Percentiles rank a stretch among this genome's conserved stretches.
Evolutionary conservation across 2,329 filamentous ascomycete species (phyloP).

Genomic region (Curvularia eragrostidis): DNA sequence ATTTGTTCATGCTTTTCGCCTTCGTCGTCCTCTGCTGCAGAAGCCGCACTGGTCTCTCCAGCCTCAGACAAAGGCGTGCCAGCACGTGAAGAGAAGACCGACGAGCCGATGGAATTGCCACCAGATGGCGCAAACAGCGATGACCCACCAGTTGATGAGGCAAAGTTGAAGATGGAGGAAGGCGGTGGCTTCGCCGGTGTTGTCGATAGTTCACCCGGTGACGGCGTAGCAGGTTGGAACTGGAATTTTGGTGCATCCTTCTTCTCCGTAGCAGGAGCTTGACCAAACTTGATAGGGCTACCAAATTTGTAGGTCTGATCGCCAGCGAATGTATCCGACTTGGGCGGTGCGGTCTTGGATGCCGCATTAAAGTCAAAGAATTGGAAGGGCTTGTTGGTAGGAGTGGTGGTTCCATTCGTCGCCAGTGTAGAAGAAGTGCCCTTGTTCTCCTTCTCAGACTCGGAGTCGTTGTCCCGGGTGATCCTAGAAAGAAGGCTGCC

Average conservation of each 20-base stretch:
- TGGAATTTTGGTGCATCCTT: conserved; percentile 34
- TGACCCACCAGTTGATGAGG: conserved; percentile 20
- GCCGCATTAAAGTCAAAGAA: conserved; percentile 43
- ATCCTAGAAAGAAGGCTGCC: conserved; percentile 41
- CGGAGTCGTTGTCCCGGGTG: conserved; percentile 30
- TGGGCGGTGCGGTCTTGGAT: conserved; percentile 38
- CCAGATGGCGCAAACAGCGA: conserved; percentile 36
- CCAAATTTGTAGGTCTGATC: conserved; percentile 49
- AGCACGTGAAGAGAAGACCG: conserved; percentile 46
- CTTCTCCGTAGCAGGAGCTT: conserved; percentile 29
- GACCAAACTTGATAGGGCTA: conserved; percentile 46
- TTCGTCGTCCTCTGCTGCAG: conserved; percentile 39
- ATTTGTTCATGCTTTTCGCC: conserved; percentile 38
- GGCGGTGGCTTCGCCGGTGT: conserved; percentile 37
- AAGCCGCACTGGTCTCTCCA: conserved; percentile 38
- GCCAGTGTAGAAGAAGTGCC: conserved; percentile 22
- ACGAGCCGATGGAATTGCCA: conserved; percentile 33
- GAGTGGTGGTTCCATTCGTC: conserved; percentile 38
- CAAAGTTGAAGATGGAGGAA: conserved; percentile 34
- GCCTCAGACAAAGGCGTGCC: conserved; percentile 46
- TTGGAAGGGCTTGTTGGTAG: conserved; percentile 31
- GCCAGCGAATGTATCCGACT: conserved; percentile 38
- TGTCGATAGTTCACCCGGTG: conserved; percentile 35
- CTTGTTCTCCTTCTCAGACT: conserved; percentile 34
- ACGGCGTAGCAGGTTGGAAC: conserved; percentile 38